Conservation (phyloP, 345 rosid genomes). For the Eucalyptus cloeziana region DNA sequence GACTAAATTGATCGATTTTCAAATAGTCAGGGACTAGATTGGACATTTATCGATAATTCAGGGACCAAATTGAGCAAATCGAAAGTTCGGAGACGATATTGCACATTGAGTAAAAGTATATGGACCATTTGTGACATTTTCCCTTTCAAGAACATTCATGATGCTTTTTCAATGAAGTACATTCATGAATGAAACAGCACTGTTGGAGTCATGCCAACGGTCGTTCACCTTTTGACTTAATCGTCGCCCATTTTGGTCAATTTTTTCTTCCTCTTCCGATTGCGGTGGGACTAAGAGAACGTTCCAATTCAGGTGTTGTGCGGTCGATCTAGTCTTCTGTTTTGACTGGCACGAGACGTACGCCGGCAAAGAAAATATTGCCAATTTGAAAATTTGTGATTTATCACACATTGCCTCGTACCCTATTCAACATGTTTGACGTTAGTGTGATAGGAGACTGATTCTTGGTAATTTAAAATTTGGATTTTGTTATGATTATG, state of each 20-base stretch:
- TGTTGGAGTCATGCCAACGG: neutral
- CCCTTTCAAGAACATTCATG: neutral
- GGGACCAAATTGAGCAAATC: too few relatives aligned
- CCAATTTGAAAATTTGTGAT: neutral
- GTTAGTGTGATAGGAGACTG: neutral
- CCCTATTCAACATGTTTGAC: neutral
- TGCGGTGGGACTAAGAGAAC: neutral
- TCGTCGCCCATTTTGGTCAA: neutral
- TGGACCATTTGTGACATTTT: too few relatives aligned
- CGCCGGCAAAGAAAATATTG: neutral
- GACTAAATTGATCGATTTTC: too few relatives aligned
- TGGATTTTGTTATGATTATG: neutral
- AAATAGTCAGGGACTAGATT: too few relatives aligned
- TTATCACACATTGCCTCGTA: neutral
- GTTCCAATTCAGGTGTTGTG: neutral
- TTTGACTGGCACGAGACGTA: neutral
- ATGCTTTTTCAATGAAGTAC: neutral
- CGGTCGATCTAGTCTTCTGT: neutral
- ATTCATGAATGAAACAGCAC: neutral
- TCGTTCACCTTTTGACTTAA: neutral
- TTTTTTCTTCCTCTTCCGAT: neutral
- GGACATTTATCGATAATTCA: too few relatives aligned
- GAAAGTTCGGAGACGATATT: too few relatives aligned
- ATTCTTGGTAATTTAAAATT: neutral
- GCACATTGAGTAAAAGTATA: too few relatives aligned